Conservation (phyloP, 208 protist species). For the Crithidia bombi region DNA sequence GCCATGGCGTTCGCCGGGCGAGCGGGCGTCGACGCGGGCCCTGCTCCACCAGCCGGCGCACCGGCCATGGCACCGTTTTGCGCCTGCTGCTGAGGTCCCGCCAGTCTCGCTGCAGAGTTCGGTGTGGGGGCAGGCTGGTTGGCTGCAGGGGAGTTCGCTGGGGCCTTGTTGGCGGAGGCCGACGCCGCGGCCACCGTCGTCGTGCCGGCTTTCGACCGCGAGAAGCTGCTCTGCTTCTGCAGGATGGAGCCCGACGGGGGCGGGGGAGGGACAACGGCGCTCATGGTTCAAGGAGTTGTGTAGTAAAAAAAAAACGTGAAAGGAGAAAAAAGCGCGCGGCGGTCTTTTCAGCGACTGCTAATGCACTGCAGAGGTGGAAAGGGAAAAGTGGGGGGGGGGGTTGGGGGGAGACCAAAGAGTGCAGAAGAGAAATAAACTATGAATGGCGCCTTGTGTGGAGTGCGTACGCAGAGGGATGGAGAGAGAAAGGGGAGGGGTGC, state of each 20-base stretch:
- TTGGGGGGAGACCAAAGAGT: no score
- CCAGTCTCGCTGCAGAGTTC: constrained; percentile 4
- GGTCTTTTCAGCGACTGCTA: no score
- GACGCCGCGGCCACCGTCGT: constrained; percentile 13
- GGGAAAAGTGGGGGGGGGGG: no score
- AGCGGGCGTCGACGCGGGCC: background rate
- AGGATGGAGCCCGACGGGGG: constrained; percentile 29
- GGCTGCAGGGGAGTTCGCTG: background rate
- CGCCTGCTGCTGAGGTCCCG: background rate
- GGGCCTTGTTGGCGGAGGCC: constrained; percentile 4
- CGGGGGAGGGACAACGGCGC: constrained; percentile 32
- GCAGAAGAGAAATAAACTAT: constrained; percentile 4
- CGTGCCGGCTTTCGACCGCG: constrained; percentile 24
- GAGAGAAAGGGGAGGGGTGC: no score
- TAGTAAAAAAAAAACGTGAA: background rate
- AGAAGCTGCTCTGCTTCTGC: constrained; percentile 46
- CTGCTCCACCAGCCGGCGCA: background rate
- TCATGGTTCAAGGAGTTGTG: constrained; percentile 4
- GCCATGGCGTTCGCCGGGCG: background rate
- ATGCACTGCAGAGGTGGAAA: no score
- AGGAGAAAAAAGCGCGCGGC: background rate
- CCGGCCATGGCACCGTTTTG: background rate
- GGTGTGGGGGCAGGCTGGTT: constrained; percentile 3
- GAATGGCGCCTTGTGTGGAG: background rate
- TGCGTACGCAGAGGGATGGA: background rate